Evolutionary conservation across 352 stramenopile genomes (phyloP).

Genomic region (Globisporangium carolinianum): DNA sequence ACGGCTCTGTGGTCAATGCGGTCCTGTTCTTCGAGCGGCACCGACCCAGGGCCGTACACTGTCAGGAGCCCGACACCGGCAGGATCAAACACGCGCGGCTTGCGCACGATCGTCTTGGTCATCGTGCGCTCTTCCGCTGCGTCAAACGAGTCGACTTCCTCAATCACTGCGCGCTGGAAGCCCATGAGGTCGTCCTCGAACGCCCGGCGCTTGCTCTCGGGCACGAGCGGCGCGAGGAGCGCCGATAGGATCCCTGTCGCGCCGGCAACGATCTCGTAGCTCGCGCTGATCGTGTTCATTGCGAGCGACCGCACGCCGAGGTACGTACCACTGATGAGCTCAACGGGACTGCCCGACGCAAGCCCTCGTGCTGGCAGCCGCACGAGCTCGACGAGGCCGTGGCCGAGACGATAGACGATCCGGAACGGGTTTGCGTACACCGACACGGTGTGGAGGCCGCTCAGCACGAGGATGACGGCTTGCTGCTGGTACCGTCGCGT

Average conservation of each 20-base stretch:
- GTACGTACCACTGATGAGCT: constrained; percentile 79
- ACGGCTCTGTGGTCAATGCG: constrained; percentile 79
- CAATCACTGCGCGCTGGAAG: constrained; percentile 84
- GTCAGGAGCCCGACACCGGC: constrained; percentile 68
- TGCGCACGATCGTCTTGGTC: constrained; percentile 82
- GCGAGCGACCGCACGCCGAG: constrained; percentile 76
- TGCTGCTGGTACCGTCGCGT: constrained; percentile 80
- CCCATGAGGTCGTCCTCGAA: constrained; percentile 82
- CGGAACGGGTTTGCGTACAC: constrained; percentile 86
- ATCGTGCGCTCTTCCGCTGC: constrained; percentile 82
- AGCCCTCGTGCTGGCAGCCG: constrained; percentile 70
- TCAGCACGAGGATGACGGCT: constrained; percentile 77
- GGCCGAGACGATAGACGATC: constrained; percentile 79
- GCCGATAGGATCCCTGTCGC: constrained; percentile 69
- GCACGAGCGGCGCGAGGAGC: constrained; percentile 61
- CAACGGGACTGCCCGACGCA: constrained; percentile 73
- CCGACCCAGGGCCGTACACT: constrained; percentile 78
- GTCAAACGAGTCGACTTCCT: constrained; percentile 84
- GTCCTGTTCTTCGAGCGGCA: constrained; percentile 85
- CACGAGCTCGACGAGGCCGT: constrained; percentile 77
- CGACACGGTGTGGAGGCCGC: constrained; percentile 79
- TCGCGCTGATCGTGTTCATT: constrained; percentile 87
- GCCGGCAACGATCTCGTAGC: constrained; percentile 83
- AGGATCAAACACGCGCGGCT: constrained; percentile 75
- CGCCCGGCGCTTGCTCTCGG: constrained; percentile 59